phyloP scores from a whole-genome alignment of 2,329 filamentous ascomycete species.

The Fusarium graminum region DNA sequence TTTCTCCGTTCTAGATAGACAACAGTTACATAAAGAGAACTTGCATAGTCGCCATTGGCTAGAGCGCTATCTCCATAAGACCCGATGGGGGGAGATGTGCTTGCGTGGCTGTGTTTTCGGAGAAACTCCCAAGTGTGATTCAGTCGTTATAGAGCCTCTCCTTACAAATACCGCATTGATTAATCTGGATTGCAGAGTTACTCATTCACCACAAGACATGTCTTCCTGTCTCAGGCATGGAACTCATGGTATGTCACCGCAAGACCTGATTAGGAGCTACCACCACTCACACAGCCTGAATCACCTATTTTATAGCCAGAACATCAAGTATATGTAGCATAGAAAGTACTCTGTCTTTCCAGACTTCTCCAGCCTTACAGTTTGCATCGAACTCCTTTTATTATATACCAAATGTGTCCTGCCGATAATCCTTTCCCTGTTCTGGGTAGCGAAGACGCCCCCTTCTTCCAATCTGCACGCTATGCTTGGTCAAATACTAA shows the following conservation, averaged over 20 bases:
- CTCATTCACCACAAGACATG: neutral
- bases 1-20: no score
- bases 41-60: no score
- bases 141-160: neutral
- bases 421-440: neutral
- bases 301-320: neutral
- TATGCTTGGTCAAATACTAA: slow-evolving; percentile 14
- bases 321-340: neutral
- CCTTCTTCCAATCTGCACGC: slow-evolving; percentile 1
- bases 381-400: neutral
- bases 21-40: no score
- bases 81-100: no score
- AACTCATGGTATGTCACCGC: neutral
- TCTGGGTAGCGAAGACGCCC: slow-evolving; percentile 1
- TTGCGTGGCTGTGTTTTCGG: no score
- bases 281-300: neutral
- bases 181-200: neutral
- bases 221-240: neutral
- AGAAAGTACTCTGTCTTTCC: neutral
- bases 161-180: neutral
- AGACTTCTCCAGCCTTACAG: neutral
- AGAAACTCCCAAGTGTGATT: no score
- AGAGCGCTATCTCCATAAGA: no score
- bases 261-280: neutral
- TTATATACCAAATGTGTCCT: slow-evolving; percentile 3